Evolutionary conservation across 768 basidiomycete genomes (phyloP).

Genomic region (Hygrophorus russula): DNA sequence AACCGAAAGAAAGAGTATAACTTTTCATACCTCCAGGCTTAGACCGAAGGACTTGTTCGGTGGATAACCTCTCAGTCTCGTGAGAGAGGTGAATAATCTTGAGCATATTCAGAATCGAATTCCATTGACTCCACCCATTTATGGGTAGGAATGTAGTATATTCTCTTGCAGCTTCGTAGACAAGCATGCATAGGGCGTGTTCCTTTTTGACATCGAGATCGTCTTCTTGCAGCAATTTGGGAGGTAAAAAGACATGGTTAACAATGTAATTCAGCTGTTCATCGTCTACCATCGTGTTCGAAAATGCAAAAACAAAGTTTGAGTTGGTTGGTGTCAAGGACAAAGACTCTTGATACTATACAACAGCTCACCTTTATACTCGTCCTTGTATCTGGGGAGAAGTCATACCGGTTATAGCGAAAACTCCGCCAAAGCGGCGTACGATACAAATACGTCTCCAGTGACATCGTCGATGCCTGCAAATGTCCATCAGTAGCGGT

Average conservation of each 20-base stretch:
- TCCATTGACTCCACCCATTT: slow-evolving; percentile 21
- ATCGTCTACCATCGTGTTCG: too few species aligned
- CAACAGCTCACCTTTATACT: too few species aligned
- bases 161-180: slow-evolving; percentile 10
- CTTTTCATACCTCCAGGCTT: slow-evolving; percentile 14
- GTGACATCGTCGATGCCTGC: too few species aligned
- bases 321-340: too few species aligned
- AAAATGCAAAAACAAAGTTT: too few species aligned
- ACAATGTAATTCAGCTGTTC: slow-evolving; percentile 17
- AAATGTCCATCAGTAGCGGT: too few species aligned
- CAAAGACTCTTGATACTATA: too few species aligned
- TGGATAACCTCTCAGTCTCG: neutral
- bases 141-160: slow-evolving; percentile 11
- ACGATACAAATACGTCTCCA: too few species aligned
- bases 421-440: too few species aligned
- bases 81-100: slow-evolving; percentile 11
- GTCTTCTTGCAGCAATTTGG: slow-evolving; percentile 25
- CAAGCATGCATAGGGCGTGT: slow-evolving; percentile 13
- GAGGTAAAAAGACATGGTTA: slow-evolving; percentile 33
- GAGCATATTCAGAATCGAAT: slow-evolving; percentile 19
- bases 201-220: slow-evolving; percentile 19
- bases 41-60: slow-evolving; percentile 8
- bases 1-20: neutral
- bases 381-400: too few species aligned
- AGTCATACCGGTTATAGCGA: too few species aligned